Evolutionary conservation across 345 rosid genomes (phyloP).

Genomic region (Populus euphratica): DNA sequence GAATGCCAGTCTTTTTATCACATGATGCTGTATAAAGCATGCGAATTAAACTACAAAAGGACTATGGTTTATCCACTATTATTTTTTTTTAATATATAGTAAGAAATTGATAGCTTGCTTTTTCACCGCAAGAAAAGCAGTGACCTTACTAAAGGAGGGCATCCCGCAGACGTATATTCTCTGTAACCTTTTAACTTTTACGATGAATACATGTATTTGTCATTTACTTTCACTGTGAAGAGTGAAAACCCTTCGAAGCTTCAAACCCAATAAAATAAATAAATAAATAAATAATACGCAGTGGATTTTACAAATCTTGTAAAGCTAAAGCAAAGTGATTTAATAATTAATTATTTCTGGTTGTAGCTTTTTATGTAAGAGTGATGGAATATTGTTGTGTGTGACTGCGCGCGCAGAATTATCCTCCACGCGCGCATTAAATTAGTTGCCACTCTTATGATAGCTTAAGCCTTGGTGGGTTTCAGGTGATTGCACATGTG

Average conservation of each 20-base stretch:
- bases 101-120: too few species aligned
- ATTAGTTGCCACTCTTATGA: neutral
- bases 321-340: neutral
- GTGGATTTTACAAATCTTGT: conserved; percentile 15
- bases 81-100: too few species aligned
- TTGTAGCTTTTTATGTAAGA: conserved; percentile 10
- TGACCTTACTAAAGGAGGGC: conserved; percentile 25
- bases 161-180: conserved; percentile 64
- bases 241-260: neutral
- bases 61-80: too few species aligned
- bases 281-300: too few species aligned
- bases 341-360: too few species aligned
- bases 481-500: neutral
- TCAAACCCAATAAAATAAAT: conserved; percentile 24
- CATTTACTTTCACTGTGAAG: conserved; percentile 21
- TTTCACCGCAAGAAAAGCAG: conserved; percentile 32
- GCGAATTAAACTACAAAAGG: neutral
- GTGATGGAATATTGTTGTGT: neutral
- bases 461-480: neutral
- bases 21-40: too few species aligned
- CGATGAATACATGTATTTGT: conserved; percentile 41
- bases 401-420: neutral
- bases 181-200: conserved; percentile 47
- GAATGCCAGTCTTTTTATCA: too few species aligned
- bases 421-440: conserved; percentile 31